A percentile compares a stretch with the other conserved stretches of the same genome.
Evolutionary conservation across 495 filamentous ascomycete species (phyloP).

Genomic region (Hypoxylon trugodes): DNA sequence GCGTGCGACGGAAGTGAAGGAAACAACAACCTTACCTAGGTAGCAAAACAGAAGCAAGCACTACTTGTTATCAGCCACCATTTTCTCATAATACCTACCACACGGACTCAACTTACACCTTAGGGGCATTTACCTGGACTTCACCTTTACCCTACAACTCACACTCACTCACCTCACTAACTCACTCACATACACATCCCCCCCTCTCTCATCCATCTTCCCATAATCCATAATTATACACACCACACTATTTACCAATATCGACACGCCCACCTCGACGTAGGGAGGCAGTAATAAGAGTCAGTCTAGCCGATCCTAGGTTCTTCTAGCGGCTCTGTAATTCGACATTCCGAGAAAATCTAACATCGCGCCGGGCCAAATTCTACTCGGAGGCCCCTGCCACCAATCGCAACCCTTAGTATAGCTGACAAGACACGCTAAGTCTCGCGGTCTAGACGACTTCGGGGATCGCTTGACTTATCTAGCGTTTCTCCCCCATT

Average conservation of each 20-base stretch:
- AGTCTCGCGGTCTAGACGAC: slow-evolving; percentile 36
- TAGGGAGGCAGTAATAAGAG: slow-evolving; percentile 32
- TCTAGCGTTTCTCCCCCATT: slow-evolving; percentile 31
- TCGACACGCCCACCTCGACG: slow-evolving; percentile 22
- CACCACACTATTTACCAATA: slow-evolving; percentile 14
- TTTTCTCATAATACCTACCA: too few relatives aligned
- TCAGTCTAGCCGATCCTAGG: slow-evolving; percentile 23
- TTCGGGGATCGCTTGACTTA: slow-evolving; percentile 35
- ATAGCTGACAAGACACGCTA: slow-evolving; percentile 38
- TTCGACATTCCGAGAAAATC: slow-evolving; percentile 37
- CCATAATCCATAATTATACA: slow-evolving; percentile 8
- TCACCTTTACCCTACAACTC: too few relatives aligned
- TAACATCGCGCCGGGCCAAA: slow-evolving; percentile 38
- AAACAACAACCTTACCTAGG: too few relatives aligned
- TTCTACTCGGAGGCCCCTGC: slow-evolving; percentile 29
- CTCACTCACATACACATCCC: slow-evolving; percentile 9
- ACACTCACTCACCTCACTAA: too few relatives aligned
- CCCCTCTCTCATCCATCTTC: slow-evolving; percentile 12
- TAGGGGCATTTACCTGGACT: too few relatives aligned
- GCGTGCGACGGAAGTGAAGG: too few relatives aligned
- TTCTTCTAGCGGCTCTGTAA: slow-evolving; percentile 35
- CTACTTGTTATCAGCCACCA: too few relatives aligned
- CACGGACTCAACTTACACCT: too few relatives aligned
- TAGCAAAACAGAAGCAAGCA: too few relatives aligned
- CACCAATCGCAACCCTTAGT: slow-evolving; percentile 38